phyloP scores from a whole-genome alignment of 2,329 filamentous ascomycete genomes.

The Aspergillus sp. region DNA sequence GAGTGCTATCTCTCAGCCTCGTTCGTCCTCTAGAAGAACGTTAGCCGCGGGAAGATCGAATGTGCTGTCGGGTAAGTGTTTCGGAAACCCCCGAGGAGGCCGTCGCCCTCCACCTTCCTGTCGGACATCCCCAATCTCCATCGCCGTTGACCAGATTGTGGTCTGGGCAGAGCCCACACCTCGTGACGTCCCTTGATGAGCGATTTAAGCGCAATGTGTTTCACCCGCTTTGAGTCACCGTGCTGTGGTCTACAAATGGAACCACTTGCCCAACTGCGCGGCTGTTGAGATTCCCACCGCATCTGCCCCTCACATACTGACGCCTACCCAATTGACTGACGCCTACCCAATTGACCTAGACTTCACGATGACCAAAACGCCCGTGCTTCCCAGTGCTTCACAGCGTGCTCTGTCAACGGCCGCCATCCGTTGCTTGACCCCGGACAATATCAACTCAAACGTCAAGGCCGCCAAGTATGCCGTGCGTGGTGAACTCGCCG shows the following conservation, averaged over 20 bases:
- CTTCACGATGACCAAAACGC: slow-evolving; percentile 28
- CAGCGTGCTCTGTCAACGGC: slow-evolving; percentile 49
- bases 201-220: slow-evolving; percentile 3
- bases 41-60: slow-evolving; percentile 15
- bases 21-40: slow-evolving; percentile 12
- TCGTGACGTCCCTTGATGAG: slow-evolving; percentile 15
- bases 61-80: slow-evolving; percentile 25
- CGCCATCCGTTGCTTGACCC: slow-evolving; percentile 57
- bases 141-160: neutral
- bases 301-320: slow-evolving; percentile 11
- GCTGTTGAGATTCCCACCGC: slow-evolving; percentile 15
- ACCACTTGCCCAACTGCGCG: neutral
- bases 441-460: slow-evolving; percentile 90
- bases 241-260: slow-evolving; percentile 12
- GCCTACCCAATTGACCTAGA: slow-evolving; percentile 20
- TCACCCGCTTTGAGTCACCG: slow-evolving; percentile 10
- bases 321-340: slow-evolving; percentile 13
- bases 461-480: slow-evolving; percentile 89
- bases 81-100: slow-evolving; percentile 4
- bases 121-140: neutral
- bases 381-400: slow-evolving; percentile 20
- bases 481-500: slow-evolving; percentile 91
- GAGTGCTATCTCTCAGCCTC: slow-evolving; percentile 9
- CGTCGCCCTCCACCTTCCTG: slow-evolving; percentile 4
- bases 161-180: slow-evolving; percentile 15